A percentile compares a stretch with the other conserved stretches of the same genome.
These are phyloP conservation scores for Talaromyces marneffei DNA, from an alignment of 2,329 filamentous ascomycete species.

Conservation along the genomic window DNA sequence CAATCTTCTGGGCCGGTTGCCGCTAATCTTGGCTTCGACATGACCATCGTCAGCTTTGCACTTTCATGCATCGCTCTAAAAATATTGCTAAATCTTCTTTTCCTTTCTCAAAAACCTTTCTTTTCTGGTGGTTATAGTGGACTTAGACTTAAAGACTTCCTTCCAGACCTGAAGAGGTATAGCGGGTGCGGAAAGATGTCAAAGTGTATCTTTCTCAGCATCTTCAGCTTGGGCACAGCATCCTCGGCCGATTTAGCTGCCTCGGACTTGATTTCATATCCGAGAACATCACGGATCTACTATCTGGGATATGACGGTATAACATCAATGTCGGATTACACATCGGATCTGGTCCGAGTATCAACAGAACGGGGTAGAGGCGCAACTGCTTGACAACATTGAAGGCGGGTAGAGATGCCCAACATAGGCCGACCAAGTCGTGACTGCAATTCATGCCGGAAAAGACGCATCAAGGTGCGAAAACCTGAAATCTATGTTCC, in stretches of 20 bases:
- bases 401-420: background rate
- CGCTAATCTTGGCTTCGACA: background rate
- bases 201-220: background rate
- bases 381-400: background rate
- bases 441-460: conserved; percentile 1
- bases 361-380: background rate
- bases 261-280: too few relatives aligned
- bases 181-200: background rate
- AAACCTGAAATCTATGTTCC: background rate
- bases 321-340: background rate
- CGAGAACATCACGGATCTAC: background rate
- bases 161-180: background rate
- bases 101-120: too few relatives aligned
- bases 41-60: background rate
- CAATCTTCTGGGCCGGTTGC: background rate
- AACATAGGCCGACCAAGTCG: conserved; percentile 3
- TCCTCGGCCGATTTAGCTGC: too few relatives aligned
- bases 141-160: background rate
- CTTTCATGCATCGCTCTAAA: background rate
- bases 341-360: background rate
- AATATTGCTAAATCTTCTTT: background rate
- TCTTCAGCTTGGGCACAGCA: background rate
- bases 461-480: conserved; percentile 6
- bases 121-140: background rate
- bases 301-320: background rate